Evolutionary conservation across 176 grass and related monocot genomes (phyloP).

Genomic region (Avena sativa): DNA sequence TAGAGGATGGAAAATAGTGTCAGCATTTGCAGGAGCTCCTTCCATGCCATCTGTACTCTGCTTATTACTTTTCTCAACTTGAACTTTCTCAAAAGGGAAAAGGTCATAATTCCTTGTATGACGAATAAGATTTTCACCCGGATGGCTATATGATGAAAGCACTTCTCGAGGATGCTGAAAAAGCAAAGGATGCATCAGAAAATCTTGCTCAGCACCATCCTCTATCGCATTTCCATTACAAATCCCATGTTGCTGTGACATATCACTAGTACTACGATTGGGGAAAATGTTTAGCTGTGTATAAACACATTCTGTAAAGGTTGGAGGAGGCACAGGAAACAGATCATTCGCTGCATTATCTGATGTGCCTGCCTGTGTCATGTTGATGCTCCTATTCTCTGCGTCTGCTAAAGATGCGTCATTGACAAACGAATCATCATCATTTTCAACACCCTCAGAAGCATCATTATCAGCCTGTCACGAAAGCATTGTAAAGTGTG

Average conservation of each 20-base stretch:
- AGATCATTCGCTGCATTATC: conserved; percentile 53
- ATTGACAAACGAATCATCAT: conserved; percentile 83
- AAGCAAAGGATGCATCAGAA: conserved; percentile 91
- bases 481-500: conserved; percentile 27
- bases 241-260: conserved; percentile 43
- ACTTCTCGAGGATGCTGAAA: conserved; percentile 73
- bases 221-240: conserved; percentile 38
- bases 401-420: conserved; percentile 85
- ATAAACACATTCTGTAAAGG: conserved; percentile 44
- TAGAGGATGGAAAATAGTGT: conserved; percentile 84
- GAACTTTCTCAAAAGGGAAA: conserved; percentile 54
- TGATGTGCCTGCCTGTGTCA: conserved; percentile 39
- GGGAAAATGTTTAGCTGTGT: conserved; percentile 64
- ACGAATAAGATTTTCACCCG: conserved; percentile 42
- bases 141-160: conserved; percentile 51
- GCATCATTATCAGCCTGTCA: conserved; percentile 61
- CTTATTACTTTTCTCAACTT: conserved; percentile 50
- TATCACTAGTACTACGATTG: conserved; percentile 52
- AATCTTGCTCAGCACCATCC: conserved; percentile 64
- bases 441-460: conserved; percentile 65
- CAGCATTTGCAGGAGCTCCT: neutral
- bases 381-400: conserved; percentile 53
- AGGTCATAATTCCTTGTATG: conserved; percentile 50
- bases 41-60: conserved; percentile 31
- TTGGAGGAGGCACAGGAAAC: conserved; percentile 38